Percentiles rank a stretch among this genome's conserved stretches.
These are phyloP conservation scores for Diaporthe nobilis DNA, from an alignment of 2,329 filamentous ascomycete genomes.

Conservation along the genomic window DNA sequence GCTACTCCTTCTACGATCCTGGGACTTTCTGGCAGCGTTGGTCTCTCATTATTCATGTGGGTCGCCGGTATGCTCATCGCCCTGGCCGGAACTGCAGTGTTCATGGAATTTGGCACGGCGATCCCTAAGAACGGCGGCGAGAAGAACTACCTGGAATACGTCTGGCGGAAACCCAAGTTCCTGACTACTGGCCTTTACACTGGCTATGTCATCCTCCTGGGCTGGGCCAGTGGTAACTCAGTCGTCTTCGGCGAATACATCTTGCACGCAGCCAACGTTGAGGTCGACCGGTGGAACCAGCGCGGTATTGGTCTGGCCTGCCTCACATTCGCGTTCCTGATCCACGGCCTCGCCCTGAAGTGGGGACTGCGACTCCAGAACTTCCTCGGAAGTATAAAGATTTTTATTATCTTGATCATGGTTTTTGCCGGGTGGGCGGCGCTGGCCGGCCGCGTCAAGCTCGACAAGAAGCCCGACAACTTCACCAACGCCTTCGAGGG, in stretches of 20 bases:
- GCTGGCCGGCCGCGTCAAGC: conserved; percentile 54
- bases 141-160: conserved; percentile 81
- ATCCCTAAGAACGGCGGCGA: conserved; percentile 77
- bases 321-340: conserved; percentile 68
- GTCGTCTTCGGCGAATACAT: conserved; percentile 70
- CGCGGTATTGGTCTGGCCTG: conserved; percentile 65
- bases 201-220: conserved; percentile 73
- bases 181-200: conserved; percentile 75
- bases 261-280: conserved; percentile 62
- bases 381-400: conserved; percentile 73
- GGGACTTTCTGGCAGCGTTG: conserved; percentile 75
- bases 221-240: conserved; percentile 66
- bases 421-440: conserved; percentile 74
- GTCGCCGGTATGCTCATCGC: conserved; percentile 72
- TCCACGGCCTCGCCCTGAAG: conserved; percentile 70
- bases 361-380: conserved; percentile 73
- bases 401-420: conserved; percentile 73
- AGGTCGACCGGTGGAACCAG: conserved; percentile 57
- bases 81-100: conserved; percentile 72
- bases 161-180: conserved; percentile 73
- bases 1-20: conserved; percentile 79
- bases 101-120: conserved; percentile 79
- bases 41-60: conserved; percentile 75
- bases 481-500: conserved; percentile 76
- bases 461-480: conserved; percentile 38